These are phyloP conservation scores for Podila epicladia DNA, from an alignment of 192 early-diverging fungal species.

Conservation along the genomic window DNA sequence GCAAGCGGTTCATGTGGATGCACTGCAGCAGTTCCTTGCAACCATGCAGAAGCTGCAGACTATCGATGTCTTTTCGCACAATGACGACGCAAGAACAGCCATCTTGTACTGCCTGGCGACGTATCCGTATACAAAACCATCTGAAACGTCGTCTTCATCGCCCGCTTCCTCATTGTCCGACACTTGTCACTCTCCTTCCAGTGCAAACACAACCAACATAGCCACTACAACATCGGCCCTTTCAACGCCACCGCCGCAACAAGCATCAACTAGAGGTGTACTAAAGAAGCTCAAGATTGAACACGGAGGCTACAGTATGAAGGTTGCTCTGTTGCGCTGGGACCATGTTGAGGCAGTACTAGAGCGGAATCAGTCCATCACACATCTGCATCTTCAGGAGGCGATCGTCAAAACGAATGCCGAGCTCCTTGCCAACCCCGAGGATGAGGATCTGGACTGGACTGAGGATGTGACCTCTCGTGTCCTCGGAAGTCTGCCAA, in stretches of 20 bases:
- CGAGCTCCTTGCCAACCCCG: neutral
- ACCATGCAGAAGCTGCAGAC: neutral
- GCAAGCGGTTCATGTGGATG: neutral
- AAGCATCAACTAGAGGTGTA: neutral
- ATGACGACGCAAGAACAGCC: neutral
- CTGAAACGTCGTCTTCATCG: too few relatives aligned
- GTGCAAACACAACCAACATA: too few relatives aligned
- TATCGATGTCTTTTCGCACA: constrained; percentile 1
- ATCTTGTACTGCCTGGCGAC: neutral
- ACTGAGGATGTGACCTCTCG: too few relatives aligned
- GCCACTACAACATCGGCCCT: too few relatives aligned
- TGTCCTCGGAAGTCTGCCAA: neutral
- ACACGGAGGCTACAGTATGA: neutral
- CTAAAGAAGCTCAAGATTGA: neutral
- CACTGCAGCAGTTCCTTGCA: neutral
- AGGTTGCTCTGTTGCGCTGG: neutral
- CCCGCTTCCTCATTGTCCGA: too few relatives aligned
- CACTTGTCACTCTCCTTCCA: too few relatives aligned
- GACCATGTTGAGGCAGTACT: neutral
- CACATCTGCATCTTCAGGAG: neutral
- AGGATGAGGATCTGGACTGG: neutral
- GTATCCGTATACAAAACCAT: neutral
- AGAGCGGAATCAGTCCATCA: neutral
- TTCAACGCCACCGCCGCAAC: neutral
- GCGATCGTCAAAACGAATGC: neutral